Percentiles rank a stretch among this genome's conserved stretches.
Evolutionary conservation across 1,284 basidiomycete genomes (phyloP).

Genomic region (Clitocybe nebularis): DNA sequence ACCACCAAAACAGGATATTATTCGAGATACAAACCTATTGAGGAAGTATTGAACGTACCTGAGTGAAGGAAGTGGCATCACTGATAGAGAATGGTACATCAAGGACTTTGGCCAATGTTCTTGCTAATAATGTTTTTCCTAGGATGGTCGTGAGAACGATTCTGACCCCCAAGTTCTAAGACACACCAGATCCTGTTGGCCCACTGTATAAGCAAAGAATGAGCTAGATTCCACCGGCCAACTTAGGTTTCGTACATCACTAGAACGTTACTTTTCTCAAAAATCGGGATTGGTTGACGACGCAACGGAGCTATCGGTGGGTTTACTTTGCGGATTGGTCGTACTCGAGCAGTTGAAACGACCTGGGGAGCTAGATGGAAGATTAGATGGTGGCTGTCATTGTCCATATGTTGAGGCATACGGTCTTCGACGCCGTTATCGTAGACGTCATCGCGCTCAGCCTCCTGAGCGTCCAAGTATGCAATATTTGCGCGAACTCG

Average conservation of each 20-base stretch:
- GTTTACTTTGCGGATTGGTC: constrained; percentile 41
- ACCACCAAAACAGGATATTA: constrained; percentile 9
- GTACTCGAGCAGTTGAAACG: constrained; percentile 47
- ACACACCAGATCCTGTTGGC: constrained; percentile 75
- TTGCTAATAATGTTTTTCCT: constrained; percentile 87
- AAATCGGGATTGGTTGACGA: constrained; percentile 48
- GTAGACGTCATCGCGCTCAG: constrained; percentile 25
- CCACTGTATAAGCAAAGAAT: constrained; percentile 45
- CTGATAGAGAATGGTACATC: constrained; percentile 90
- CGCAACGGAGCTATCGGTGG: constrained; percentile 37
- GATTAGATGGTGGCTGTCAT: too few species aligned
- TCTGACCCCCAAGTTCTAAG: background rate
- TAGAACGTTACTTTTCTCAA: constrained; percentile 93
- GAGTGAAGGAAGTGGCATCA: constrained; percentile 82
- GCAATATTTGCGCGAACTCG: constrained; percentile 67
- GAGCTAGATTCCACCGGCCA: constrained; percentile 7
- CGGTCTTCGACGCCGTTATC: constrained; percentile 15
- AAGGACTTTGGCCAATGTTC: constrained; percentile 80
- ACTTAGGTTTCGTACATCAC: constrained; percentile 59
- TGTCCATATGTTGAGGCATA: constrained; percentile 9
- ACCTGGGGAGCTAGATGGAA: constrained; percentile 9
- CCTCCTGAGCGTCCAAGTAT: constrained; percentile 41
- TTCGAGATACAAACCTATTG: background rate
- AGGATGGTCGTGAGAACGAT: constrained; percentile 16
- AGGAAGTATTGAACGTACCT: constrained; percentile 38